Evolutionary conservation across 1,284 basidiomycete species (phyloP).

Genomic region (Apiotrichum sp.): DNA sequence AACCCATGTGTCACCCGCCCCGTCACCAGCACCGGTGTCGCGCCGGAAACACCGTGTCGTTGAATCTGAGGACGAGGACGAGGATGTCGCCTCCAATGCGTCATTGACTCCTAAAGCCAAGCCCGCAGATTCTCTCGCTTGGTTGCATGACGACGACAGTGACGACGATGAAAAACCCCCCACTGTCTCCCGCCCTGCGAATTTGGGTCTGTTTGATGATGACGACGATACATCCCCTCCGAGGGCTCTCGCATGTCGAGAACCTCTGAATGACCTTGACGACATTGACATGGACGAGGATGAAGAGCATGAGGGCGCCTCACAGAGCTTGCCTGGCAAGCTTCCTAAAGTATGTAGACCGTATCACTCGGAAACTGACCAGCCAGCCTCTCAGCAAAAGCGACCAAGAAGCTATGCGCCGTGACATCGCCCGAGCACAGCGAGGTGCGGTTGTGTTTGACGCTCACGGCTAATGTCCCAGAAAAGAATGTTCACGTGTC

Average conservation of each 20-base stretch:
- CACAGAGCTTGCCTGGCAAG: neutral
- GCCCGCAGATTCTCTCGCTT: neutral
- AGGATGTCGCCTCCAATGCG: neutral
- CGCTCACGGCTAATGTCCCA: constrained; percentile 2
- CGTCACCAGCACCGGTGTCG: neutral
- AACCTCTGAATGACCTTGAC: neutral
- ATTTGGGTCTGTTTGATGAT: no score
- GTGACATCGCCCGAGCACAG: constrained; percentile 27
- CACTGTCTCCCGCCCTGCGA: neutral
- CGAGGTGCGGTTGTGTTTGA: constrained; percentile 16
- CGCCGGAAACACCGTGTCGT: neutral
- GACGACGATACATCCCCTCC: neutral
- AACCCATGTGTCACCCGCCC: no score
- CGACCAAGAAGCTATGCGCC: constrained; percentile 23
- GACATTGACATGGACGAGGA: neutral
- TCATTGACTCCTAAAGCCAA: neutral
- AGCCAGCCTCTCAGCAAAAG: constrained; percentile 27
- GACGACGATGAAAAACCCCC: neutral
- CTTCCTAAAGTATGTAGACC: neutral
- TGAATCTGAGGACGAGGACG: neutral
- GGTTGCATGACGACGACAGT: neutral
- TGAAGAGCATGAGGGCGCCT: neutral
- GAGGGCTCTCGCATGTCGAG: neutral
- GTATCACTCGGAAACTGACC: neutral
- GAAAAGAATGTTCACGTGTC: constrained; percentile 19